Conservation (phyloP, 352 stramenopile genomes). For the Sclerospora graminicola region DNA sequence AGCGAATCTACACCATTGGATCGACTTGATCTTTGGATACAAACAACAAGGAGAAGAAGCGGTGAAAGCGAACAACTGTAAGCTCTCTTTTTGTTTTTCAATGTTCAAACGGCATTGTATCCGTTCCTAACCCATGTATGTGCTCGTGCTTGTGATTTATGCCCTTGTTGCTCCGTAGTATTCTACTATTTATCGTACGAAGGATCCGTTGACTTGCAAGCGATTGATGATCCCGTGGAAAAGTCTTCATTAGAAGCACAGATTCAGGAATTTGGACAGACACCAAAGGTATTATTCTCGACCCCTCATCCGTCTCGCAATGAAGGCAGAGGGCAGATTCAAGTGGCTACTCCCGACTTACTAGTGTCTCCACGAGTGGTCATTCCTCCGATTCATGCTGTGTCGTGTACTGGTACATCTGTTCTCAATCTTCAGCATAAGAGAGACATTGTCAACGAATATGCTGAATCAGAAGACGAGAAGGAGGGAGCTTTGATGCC, state of each 20-base stretch:
- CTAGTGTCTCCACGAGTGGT: conserved; percentile 30
- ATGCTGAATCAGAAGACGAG: conserved; percentile 31
- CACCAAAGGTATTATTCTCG: conserved; percentile 69
- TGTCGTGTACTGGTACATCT: conserved; percentile 10
- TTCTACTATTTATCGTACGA: conserved; percentile 90
- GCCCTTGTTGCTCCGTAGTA: conserved; percentile 25
- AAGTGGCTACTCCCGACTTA: conserved; percentile 42
- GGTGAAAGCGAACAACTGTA: conserved; percentile 74
- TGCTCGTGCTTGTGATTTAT: not conserved
- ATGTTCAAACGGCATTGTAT: too few relatives aligned
- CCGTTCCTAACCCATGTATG: not conserved
- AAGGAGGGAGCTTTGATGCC: conserved; percentile 1
- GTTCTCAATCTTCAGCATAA: conserved; percentile 9
- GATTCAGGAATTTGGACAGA: conserved; percentile 91
- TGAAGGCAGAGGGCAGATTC: conserved; percentile 31
- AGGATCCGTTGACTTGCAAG: conserved; percentile 73
- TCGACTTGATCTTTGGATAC: conserved; percentile 97
- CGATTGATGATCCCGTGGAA: conserved; percentile 81
- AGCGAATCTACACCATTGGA: conserved; percentile 93
- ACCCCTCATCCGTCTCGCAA: conserved; percentile 53
- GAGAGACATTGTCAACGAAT: conserved; percentile 19
- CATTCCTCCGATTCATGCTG: conserved; percentile 6
- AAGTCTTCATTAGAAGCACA: conserved; percentile 88
- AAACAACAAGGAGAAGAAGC: conserved; percentile 92
- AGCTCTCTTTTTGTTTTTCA: not conserved